These are phyloP conservation scores for Rhizodiscina lignyota DNA, from an alignment of 495 filamentous ascomycete genomes.

Conservation along the genomic window DNA sequence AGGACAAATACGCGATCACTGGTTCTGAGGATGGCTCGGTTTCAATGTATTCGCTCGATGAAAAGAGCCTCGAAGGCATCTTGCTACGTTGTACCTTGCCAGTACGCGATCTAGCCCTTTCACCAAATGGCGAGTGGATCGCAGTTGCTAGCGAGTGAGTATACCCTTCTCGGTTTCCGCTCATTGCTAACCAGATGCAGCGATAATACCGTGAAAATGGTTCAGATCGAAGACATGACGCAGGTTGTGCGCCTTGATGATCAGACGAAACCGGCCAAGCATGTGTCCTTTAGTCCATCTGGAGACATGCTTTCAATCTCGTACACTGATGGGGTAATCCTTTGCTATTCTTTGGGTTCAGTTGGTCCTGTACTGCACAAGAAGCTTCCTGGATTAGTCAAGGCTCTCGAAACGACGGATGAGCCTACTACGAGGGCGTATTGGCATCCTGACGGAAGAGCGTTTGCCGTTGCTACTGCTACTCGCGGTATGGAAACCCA, in stretches of 20 bases:
- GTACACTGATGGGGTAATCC: slow-evolving; percentile 73
- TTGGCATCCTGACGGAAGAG: slow-evolving; percentile 92
- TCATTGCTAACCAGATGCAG: slow-evolving; percentile 18
- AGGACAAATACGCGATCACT: slow-evolving; percentile 71
- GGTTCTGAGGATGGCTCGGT: slow-evolving; percentile 91
- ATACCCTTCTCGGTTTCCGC: background rate
- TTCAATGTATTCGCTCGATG: slow-evolving; percentile 62
- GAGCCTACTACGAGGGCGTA: slow-evolving; percentile 59
- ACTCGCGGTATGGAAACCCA: slow-evolving; percentile 27
- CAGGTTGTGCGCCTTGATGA: slow-evolving; percentile 60
- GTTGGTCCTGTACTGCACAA: slow-evolving; percentile 67
- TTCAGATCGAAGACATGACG: slow-evolving; percentile 61
- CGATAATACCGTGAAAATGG: slow-evolving; percentile 77
- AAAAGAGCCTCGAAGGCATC: slow-evolving; percentile 61
- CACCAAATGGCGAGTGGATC: slow-evolving; percentile 69
- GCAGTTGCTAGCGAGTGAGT: slow-evolving; percentile 86
- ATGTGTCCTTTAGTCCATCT: slow-evolving; percentile 74
- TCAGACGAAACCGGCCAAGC: slow-evolving; percentile 70
- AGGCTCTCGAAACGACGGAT: slow-evolving; percentile 55
- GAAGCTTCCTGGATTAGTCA: slow-evolving; percentile 76
- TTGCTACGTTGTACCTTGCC: slow-evolving; percentile 70
- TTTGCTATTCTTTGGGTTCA: slow-evolving; percentile 68
- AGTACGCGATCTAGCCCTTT: slow-evolving; percentile 70
- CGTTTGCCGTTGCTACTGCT: slow-evolving; percentile 71
- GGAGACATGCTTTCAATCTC: slow-evolving; percentile 64